These are phyloP conservation scores for Globisporangium mamillatum DNA, from an alignment of 352 stramenopile species.

Conservation along the genomic window DNA sequence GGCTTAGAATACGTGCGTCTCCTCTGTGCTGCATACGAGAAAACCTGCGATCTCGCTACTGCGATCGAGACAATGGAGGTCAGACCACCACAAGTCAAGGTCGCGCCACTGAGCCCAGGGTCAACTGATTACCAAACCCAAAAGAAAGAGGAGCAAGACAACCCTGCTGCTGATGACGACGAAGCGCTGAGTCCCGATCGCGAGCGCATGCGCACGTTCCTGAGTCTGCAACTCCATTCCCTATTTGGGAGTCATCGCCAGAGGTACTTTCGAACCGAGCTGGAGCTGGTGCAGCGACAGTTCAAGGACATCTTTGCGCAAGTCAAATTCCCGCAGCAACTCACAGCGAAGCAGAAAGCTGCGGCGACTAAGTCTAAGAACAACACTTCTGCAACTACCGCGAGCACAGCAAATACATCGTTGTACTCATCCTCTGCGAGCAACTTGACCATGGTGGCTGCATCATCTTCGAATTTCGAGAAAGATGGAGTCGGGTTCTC, in stretches of 20 bases:
- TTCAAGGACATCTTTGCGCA: slow-evolving; percentile 38
- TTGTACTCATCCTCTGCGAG: slow-evolving; percentile 12
- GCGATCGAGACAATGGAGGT: slow-evolving; percentile 49
- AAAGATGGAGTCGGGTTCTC: slow-evolving; percentile 26
- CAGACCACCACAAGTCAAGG: background rate
- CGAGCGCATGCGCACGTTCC: slow-evolving; percentile 62
- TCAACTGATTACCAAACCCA: background rate
- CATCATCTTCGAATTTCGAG: slow-evolving; percentile 51
- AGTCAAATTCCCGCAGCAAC: slow-evolving; percentile 54
- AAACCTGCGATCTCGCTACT: slow-evolving; percentile 41
- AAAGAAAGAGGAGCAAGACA: background rate
- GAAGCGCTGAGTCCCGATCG: slow-evolving; percentile 15
- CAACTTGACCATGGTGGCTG: slow-evolving; percentile 11
- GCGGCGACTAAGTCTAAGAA: slow-evolving; percentile 35
- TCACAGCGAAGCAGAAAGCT: slow-evolving; percentile 34
- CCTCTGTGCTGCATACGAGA: slow-evolving; percentile 65
- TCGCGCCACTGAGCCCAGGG: background rate
- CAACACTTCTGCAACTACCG: slow-evolving; percentile 15
- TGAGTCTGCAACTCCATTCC: slow-evolving; percentile 73
- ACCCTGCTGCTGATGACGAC: background rate
- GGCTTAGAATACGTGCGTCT: slow-evolving; percentile 62
- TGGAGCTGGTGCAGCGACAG: slow-evolving; percentile 54
- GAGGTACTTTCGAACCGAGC: slow-evolving; percentile 61
- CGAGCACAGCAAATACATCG: slow-evolving; percentile 5
- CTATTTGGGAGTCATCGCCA: slow-evolving; percentile 73